phyloP scores from a whole-genome alignment of 2,329 filamentous ascomycete species.

The Colletotrichum salicis region DNA sequence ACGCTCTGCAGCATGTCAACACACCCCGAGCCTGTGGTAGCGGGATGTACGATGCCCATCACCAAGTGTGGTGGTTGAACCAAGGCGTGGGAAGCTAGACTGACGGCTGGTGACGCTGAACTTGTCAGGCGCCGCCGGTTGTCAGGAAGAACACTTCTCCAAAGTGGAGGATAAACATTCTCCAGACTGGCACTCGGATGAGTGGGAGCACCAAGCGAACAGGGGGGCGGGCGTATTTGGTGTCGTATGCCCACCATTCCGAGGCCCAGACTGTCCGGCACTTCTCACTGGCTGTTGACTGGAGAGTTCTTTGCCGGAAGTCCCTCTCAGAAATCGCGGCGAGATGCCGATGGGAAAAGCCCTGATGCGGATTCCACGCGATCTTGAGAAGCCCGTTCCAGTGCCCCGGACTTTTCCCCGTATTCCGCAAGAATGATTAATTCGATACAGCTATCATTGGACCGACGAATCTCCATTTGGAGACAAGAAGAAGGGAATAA shows the following conservation, averaged over 20 bases:
- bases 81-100: neutral
- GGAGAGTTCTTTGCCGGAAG: conserved; percentile 35
- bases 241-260: conserved; percentile 20
- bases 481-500: neutral
- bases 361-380: conserved; percentile 10
- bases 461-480: neutral
- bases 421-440: conserved; percentile 32
- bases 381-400: conserved; percentile 6
- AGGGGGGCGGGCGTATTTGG: neutral
- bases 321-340: neutral
- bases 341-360: conserved; percentile 22
- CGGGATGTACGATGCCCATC: conserved; percentile 6
- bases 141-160: conserved; percentile 29
- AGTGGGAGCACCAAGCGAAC: conserved; percentile 6
- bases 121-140: neutral
- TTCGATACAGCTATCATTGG: conserved; percentile 6
- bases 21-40: conserved; percentile 5
- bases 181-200: conserved; percentile 10
- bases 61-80: conserved; percentile 20
- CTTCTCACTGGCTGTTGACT: conserved; percentile 16
- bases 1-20: conserved; percentile 13
- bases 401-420: conserved; percentile 31
- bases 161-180: conserved; percentile 27
- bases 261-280: conserved; percentile 17
- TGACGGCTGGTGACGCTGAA: conserved; percentile 17